Evolutionary conservation across 257 asterid species (phyloP).

Genomic region (Nicotiana paniculata): DNA sequence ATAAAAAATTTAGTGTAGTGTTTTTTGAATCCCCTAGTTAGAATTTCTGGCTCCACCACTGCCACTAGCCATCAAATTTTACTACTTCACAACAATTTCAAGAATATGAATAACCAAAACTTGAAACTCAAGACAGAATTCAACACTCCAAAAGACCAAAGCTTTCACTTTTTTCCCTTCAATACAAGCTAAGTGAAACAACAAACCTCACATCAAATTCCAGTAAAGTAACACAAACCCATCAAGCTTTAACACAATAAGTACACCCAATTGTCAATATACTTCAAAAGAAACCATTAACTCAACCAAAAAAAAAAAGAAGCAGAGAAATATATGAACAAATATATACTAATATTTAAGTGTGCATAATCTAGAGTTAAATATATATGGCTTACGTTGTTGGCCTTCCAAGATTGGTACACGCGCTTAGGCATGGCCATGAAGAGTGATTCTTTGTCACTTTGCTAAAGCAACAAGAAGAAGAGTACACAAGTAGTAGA

Average conservation of each 20-base stretch:
- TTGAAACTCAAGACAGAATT: not conserved
- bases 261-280: not conserved
- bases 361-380: not conserved
- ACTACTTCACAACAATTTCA: not conserved
- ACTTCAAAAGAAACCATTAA: not conserved
- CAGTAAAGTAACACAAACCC: conserved; percentile 9
- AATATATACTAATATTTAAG: not conserved
- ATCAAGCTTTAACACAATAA: not conserved
- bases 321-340: not conserved
- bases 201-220: not conserved
- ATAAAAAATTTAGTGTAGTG: too few relatives aligned
- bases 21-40: too few relatives aligned
- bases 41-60: too few relatives aligned
- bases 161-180: not conserved
- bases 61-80: not conserved
- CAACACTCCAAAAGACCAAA: not conserved
- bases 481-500: not conserved
- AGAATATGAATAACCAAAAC: not conserved
- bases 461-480: not conserved
- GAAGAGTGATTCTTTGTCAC: conserved; percentile 12
- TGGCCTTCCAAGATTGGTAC: conserved; percentile 35
- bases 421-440: conserved; percentile 26
- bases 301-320: not conserved
- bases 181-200: not conserved
- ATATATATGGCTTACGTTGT: conserved; percentile 18